Percentiles rank a stretch among this genome's conserved stretches.
These are phyloP conservation scores for Holtermannia corniformis DNA, from an alignment of 768 basidiomycete genomes.

Conservation along the genomic window DNA sequence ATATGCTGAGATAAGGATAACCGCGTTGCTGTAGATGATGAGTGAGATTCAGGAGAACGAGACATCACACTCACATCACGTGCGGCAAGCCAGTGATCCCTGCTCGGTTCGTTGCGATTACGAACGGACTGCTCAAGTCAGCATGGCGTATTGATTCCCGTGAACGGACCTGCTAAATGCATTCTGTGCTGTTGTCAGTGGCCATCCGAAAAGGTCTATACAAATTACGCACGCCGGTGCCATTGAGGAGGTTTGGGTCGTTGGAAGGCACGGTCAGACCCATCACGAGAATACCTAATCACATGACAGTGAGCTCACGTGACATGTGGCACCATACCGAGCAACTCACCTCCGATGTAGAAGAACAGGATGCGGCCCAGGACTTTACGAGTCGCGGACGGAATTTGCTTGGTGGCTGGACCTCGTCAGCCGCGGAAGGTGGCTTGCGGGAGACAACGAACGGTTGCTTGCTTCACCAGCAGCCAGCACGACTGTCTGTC, in stretches of 20 bases:
- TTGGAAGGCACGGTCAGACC: conserved; percentile 22
- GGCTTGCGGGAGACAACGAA: too few relatives aligned
- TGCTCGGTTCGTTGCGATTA: conserved; percentile 63
- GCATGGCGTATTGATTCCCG: too few relatives aligned
- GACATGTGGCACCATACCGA: neutral
- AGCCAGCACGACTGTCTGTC: conserved; percentile 45
- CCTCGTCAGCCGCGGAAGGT: too few relatives aligned
- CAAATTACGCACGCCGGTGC: conserved; percentile 22
- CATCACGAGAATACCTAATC: conserved; percentile 18
- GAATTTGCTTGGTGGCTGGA: conserved; percentile 69
- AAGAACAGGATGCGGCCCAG: conserved; percentile 42
- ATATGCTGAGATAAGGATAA: conserved; percentile 77
- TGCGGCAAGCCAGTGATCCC: conserved; percentile 78
- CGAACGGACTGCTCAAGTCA: conserved; percentile 63
- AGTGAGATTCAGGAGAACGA: neutral
- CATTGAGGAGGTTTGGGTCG: conserved; percentile 11
- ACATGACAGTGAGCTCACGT: neutral
- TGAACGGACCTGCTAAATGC: conserved; percentile 55
- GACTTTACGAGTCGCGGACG: conserved; percentile 64
- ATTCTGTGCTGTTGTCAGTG: conserved; percentile 1
- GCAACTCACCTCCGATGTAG: neutral
- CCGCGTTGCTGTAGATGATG: conserved; percentile 37
- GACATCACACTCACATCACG: conserved; percentile 42
- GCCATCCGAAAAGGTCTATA: conserved; percentile 15
- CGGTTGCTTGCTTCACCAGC: conserved; percentile 69